Evolutionary conservation across 169 alveolate genomes (phyloP), one percentile per base, ranked within the genome.

Genomic region (Plasmodium coatneyi): DNA sequence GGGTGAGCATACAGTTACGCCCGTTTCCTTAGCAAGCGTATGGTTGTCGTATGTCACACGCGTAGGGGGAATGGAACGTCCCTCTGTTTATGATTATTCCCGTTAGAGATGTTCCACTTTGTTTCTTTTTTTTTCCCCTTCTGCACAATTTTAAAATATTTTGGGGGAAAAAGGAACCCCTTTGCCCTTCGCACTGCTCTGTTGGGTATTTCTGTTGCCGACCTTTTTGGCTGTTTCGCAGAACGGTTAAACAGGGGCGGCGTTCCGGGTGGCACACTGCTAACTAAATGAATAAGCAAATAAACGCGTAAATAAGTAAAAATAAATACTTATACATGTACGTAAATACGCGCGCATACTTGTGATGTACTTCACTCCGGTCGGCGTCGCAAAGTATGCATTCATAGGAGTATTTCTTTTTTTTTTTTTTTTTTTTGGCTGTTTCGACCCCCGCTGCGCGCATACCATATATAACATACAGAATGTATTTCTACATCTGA

Each of bases 111-210:
- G 14, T 0, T 12, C 16, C 28, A 60, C 34, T 60, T 60, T 3
- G 16, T 79, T 43, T 43, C 30, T 79, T 79, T 79, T 19, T 36
- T 79, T 82, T 71, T 82, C 52, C 66, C 52, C 52, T 71, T 82
- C 49, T 82, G 76, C 36, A 25, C 76, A 66, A 28, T 49, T 49
- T 49, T 22, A 49, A 49, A 49, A 49, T 41, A 6, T 43, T 49
- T 49, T 49, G 9, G 56, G 60, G 56, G 56, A 2, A 49, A 49
- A 49, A 49, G 2, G 60, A 14, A 49, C 60, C 60, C 19, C 60
- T 49, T 49, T 49, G 60, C 60, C 56, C 60, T 19, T 36, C 76
- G 36, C 16, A 41, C 34, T 66, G 36, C 36, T 6, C 14, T 66
- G 14, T 66, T 66, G 76, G 76, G 36, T 28, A 25, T 66, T 28